Evolutionary conservation across 2,329 filamentous ascomycete species (phyloP).

Genomic region (Aspergillus sojae): DNA sequence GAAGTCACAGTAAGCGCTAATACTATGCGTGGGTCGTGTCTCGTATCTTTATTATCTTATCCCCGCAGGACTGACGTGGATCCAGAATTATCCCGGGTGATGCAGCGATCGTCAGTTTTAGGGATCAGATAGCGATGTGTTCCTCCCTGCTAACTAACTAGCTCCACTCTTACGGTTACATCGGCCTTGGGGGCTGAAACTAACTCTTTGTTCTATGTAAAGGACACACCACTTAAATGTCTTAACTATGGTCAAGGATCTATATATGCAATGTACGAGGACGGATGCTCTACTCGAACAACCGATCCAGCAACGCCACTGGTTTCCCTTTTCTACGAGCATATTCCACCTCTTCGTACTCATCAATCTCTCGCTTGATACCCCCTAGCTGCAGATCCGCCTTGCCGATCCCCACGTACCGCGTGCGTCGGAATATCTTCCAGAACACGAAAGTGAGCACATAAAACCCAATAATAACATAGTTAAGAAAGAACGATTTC

Average conservation of each 20-base stretch:
- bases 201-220: neutral
- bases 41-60: neutral
- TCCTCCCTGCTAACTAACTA: neutral
- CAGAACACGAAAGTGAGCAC: slow-evolving; percentile 66
- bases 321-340: neutral
- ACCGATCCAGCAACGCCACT: neutral
- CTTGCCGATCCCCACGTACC: slow-evolving; percentile 55
- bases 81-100: neutral
- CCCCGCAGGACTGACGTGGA: neutral
- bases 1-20: neutral
- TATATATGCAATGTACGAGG: neutral
- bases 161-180: neutral
- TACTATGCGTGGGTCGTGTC: neutral
- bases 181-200: neutral
- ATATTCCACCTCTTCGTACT: slow-evolving; percentile 22
- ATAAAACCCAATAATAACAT: slow-evolving; percentile 67
- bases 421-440: slow-evolving; percentile 67
- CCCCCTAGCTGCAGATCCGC: slow-evolving; percentile 54
- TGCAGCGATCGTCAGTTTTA: neutral
- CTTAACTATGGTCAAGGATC: neutral
- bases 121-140: neutral
- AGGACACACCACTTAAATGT: neutral
- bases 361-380: slow-evolving; percentile 30
- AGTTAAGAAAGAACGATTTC: slow-evolving; percentile 70
- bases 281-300: neutral